These are phyloP conservation scores for Trichoderma sp. DNA, from an alignment of 2,329 filamentous ascomycete species.

Conservation along the genomic window DNA sequence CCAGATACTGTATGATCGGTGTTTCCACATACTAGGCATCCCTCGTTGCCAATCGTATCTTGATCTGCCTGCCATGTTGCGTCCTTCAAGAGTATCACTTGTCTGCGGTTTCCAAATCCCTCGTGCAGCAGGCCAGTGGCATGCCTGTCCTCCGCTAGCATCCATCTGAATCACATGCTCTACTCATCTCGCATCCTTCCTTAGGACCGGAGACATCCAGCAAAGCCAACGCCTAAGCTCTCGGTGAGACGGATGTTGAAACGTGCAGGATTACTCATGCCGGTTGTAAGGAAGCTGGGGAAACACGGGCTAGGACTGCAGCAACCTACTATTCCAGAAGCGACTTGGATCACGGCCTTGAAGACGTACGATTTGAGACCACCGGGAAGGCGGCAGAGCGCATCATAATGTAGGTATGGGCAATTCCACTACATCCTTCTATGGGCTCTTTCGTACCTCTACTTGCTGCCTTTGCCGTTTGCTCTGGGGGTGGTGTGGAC, in stretches of 20 bases:
- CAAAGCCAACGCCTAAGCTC: background rate
- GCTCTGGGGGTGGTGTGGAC: background rate
- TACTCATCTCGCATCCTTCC: slow-evolving; percentile 17
- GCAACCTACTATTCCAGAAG: slow-evolving; percentile 6
- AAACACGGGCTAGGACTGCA: slow-evolving; percentile 11
- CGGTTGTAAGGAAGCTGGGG: slow-evolving; percentile 27
- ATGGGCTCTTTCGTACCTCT: background rate
- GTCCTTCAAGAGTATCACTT: background rate
- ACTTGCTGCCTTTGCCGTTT: background rate
- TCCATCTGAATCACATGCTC: slow-evolving; percentile 11
- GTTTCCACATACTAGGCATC: too few species aligned
- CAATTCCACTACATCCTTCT: background rate
- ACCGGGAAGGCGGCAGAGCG: background rate
- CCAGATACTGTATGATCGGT: too few species aligned
- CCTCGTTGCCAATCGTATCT: too few species aligned
- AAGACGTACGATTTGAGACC: slow-evolving; percentile 5
- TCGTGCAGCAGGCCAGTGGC: slow-evolving; percentile 1
- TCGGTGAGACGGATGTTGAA: slow-evolving; percentile 28
- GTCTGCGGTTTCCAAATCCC: background rate
- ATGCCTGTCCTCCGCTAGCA: background rate
- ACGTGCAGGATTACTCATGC: background rate
- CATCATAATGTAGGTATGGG: slow-evolving; percentile 7
- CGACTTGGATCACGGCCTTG: background rate
- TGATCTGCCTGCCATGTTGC: too few species aligned
- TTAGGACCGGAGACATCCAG: slow-evolving; percentile 7